Conservation (phyloP, 768 basidiomycete genomes). For the Tulasnella sp. region DNA sequence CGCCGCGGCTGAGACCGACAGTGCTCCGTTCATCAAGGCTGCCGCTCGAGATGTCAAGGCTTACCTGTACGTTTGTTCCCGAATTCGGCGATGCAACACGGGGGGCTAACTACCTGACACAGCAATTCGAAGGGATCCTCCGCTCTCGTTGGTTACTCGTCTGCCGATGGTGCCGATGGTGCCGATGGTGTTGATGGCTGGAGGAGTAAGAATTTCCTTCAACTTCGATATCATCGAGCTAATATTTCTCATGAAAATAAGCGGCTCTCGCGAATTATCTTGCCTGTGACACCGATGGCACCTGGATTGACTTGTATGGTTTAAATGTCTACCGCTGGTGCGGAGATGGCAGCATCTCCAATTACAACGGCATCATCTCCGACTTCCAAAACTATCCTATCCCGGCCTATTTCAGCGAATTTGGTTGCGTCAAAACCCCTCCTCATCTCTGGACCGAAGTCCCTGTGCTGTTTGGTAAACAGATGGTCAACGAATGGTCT, state of each 20-base stretch:
- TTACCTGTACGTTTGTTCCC: slow-evolving; percentile 56
- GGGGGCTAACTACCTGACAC: neutral
- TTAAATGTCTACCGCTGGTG: slow-evolving; percentile 78
- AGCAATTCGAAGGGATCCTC: slow-evolving; percentile 60
- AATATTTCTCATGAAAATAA: neutral
- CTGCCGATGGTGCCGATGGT: slow-evolving; percentile 82
- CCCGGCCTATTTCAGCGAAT: slow-evolving; percentile 87
- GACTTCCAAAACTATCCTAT: slow-evolving; percentile 55
- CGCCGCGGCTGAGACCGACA: slow-evolving; percentile 48
- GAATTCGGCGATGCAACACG: neutral
- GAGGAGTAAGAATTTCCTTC: slow-evolving; percentile 39
- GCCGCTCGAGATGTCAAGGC: slow-evolving; percentile 85
- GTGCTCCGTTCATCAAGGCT: slow-evolving; percentile 80
- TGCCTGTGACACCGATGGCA: slow-evolving; percentile 65
- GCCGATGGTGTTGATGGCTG: too few species aligned
- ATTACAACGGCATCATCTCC: slow-evolving; percentile 34
- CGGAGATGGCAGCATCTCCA: slow-evolving; percentile 54
- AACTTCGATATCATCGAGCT: neutral
- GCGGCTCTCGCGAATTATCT: slow-evolving; percentile 68
- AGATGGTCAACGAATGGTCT: slow-evolving; percentile 78
- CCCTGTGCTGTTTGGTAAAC: slow-evolving; percentile 57
- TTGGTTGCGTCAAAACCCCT: slow-evolving; percentile 59
- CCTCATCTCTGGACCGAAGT: slow-evolving; percentile 81
- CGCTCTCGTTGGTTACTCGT: slow-evolving; percentile 77
- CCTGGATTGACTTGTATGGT: slow-evolving; percentile 79